Conservation (phyloP, 2,329 filamentous ascomycete genomes). For the Colletotrichum sp. region DNA sequence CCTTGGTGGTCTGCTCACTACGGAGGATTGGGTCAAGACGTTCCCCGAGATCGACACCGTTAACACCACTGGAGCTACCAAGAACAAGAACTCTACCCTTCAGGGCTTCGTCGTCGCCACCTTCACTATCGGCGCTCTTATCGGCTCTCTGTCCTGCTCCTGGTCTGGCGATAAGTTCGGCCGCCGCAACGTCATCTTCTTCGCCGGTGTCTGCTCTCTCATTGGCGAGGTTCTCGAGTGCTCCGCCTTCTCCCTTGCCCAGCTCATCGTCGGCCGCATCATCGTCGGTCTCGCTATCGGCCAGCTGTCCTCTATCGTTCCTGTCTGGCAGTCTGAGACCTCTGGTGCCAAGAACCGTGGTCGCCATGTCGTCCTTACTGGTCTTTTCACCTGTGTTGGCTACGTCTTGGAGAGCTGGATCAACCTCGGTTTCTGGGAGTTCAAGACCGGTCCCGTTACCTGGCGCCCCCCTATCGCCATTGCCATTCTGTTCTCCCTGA, state of each 20-base stretch:
- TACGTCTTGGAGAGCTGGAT: slow-evolving; percentile 47
- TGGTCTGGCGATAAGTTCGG: slow-evolving; percentile 36
- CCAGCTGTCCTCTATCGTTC: slow-evolving; percentile 41
- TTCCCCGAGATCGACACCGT: slow-evolving; percentile 44
- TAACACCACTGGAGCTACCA: slow-evolving; percentile 31
- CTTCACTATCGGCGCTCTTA: slow-evolving; percentile 39
- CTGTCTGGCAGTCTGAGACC: slow-evolving; percentile 44
- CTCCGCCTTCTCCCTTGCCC: slow-evolving; percentile 37
- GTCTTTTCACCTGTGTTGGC: slow-evolving; percentile 20
- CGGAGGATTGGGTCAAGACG: slow-evolving; percentile 35
- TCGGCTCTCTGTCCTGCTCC: slow-evolving; percentile 40
- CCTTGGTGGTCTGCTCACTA: slow-evolving; percentile 38
- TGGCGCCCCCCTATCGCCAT: slow-evolving; percentile 40
- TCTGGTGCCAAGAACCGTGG: slow-evolving; percentile 45
- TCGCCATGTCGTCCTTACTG: slow-evolving; percentile 40
- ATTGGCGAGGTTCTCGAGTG: slow-evolving; percentile 39
- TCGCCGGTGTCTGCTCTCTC: slow-evolving; percentile 35
- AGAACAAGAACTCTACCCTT: slow-evolving; percentile 35
- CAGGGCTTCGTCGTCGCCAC: slow-evolving; percentile 41
- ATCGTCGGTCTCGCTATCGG: slow-evolving; percentile 45
- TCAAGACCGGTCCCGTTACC: slow-evolving; percentile 28
- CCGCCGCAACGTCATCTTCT: slow-evolving; percentile 33
- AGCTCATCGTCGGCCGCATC: slow-evolving; percentile 45
- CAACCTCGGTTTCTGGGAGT: slow-evolving; percentile 45
- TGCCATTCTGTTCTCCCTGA: slow-evolving; percentile 31